Evolutionary conservation across 2,329 filamentous ascomycete species (phyloP).

Genomic region (Verticillium tricorpus): DNA sequence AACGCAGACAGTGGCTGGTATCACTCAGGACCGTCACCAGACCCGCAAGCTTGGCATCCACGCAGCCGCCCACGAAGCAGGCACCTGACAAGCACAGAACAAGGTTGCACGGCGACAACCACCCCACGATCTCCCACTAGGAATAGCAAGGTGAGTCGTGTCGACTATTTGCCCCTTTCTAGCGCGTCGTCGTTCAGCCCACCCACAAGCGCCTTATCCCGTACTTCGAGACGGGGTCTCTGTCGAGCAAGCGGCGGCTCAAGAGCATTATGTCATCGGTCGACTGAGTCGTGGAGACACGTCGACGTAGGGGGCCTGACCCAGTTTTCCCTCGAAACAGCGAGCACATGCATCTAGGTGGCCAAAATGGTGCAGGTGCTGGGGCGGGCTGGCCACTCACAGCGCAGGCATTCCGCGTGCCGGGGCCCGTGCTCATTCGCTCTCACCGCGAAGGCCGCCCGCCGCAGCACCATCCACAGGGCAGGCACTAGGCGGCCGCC

Average conservation of each 20-base stretch:
- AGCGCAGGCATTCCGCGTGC: not conserved
- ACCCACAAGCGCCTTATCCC: not conserved
- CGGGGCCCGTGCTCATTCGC: not conserved
- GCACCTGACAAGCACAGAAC: not conserved
- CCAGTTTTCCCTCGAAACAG: not conserved
- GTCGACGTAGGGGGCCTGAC: not conserved
- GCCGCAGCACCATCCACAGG: not conserved
- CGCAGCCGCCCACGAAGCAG: not conserved
- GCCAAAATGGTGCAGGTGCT: not conserved
- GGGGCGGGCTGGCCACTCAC: not conserved
- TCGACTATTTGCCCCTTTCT: not conserved
- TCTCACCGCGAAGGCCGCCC: not conserved
- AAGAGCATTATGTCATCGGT: not conserved
- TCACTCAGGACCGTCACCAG: not conserved
- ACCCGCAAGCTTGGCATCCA: not conserved
- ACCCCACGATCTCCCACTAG: not conserved
- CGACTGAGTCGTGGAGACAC: not conserved
- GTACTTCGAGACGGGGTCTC: not conserved
- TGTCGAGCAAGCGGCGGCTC: not conserved
- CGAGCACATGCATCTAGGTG: not conserved
- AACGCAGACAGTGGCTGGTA: not conserved
- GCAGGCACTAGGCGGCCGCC: not conserved
- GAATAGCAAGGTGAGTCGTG: not conserved
- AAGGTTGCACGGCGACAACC: not conserved
- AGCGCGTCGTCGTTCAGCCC: not conserved